Percentiles rank a stretch among this genome's conserved stretches.
phyloP scores from a whole-genome alignment of 2,329 filamentous ascomycete species.

The Cladosporium austrohemisphaericum region DNA sequence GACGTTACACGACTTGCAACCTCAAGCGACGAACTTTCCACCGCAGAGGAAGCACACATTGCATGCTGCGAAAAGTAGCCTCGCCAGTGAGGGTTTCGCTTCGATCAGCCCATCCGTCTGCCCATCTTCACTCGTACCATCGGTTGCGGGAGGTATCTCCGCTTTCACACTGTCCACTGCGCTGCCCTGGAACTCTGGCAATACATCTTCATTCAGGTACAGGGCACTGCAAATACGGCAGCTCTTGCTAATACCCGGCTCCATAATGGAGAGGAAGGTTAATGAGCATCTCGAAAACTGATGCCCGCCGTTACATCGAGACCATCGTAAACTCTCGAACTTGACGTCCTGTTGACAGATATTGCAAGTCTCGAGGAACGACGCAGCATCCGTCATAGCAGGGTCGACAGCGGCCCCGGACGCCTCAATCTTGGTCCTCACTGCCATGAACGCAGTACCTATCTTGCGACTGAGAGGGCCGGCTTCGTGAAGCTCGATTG shows the following conservation, averaged over 20 bases:
- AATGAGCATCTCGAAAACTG: conserved; percentile 52
- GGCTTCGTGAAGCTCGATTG: background rate
- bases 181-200: conserved; percentile 2
- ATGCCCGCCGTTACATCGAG: conserved; percentile 51
- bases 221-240: conserved; percentile 52
- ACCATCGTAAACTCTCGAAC: conserved; percentile 46
- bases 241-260: conserved; percentile 50
- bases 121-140: background rate
- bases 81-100: conserved; percentile 32
- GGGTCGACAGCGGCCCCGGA: conserved; percentile 1
- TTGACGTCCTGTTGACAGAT: conserved; percentile 49
- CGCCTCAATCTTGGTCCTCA: background rate
- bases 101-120: no score
- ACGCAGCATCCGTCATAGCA: conserved; percentile 15
- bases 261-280: conserved; percentile 54
- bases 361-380: conserved; percentile 46
- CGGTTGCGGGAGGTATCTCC: conserved; percentile 9
- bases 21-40: conserved; percentile 34
- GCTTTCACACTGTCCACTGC: conserved; percentile 16
- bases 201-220: conserved; percentile 44
- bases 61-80: conserved; percentile 34
- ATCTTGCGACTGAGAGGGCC: conserved; percentile 4
- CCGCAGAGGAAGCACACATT: conserved; percentile 38
- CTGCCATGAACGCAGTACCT: background rate
- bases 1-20: conserved; percentile 9